Base-by-base conservation (phyloP, 2,329 filamentous ascomycete genomes). In the Alternaria incomplexa region DNA sequence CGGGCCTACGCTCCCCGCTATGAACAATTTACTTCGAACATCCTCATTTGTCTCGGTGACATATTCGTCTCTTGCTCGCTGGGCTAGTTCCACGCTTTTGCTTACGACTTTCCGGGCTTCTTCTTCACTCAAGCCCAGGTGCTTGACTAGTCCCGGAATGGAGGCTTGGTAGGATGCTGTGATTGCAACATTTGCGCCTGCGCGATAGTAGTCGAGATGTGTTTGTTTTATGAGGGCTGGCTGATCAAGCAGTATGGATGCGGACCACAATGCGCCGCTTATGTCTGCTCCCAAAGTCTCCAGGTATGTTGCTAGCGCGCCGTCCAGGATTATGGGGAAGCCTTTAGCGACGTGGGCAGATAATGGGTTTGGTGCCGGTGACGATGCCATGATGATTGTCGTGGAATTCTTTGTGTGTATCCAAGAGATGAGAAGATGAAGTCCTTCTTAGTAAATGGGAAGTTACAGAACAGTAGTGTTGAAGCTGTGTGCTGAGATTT, bases 141-240 rank as follows among this genome's bases (percentile, higher is more conserved):
- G 79, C 28, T 81, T 69, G 11, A 65, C 50, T 6, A 85, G 70
- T 6, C 83, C 83, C 3, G 71, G 71, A 7, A 79, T 68, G n/a
- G 80, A 80, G 3, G 83, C 82, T 71, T 85, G 83, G 64, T 85
- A 85, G 13, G 79, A 82, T 6, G 82, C 77, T 30, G 83, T 85
- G 67, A 82, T 84, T 11, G 81, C 82, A 26, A 85, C 72, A 54
- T 82, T 75, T n/a, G 83, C 82, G 36, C 83, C 82, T 11, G 82
- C 77, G 7, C 71, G 66, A 70, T 75, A 85, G 70, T 84, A 84
- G 64, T 82, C 79, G 20, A 79, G 66, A 68, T 85, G 83, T 6
- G 83, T 79, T 65, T 77, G 65, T 52, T 79, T 73, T 51, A 85
- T 84, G 55, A 80, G 74, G 3, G 74, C 66, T 0, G 83, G 80